Conservation (phyloP, 2,329 filamentous ascomycete genomes). For the Penicillium nordicum region DNA sequence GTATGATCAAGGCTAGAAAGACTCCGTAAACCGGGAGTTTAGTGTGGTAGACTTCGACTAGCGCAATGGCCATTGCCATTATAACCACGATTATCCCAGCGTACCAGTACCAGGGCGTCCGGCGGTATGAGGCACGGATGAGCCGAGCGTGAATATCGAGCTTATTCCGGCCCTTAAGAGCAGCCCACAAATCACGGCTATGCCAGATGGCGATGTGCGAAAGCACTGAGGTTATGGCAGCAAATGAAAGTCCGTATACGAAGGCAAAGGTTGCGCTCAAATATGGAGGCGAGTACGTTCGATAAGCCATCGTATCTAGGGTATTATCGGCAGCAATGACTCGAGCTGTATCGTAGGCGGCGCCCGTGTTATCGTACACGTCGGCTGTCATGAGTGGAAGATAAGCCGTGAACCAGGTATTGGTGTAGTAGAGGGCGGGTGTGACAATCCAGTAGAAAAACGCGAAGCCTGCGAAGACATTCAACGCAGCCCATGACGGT, state of each 20-base stretch:
- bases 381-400: constrained; percentile 29
- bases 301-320: constrained; percentile 59
- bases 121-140: constrained; percentile 37
- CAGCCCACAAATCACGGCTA: constrained; percentile 27
- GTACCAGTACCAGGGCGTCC: constrained; percentile 46
- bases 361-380: constrained; percentile 45
- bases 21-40: constrained; percentile 45
- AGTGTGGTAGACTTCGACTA: constrained; percentile 44
- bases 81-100: constrained; percentile 34
- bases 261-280: constrained; percentile 56
- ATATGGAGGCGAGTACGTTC: constrained; percentile 62
- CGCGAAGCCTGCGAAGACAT: constrained; percentile 39
- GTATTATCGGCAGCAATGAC: constrained; percentile 53
- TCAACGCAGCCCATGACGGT: constrained; percentile 39
- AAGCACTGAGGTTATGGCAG: constrained; percentile 55
- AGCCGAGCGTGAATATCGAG: constrained; percentile 43
- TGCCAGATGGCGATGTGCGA: constrained; percentile 32
- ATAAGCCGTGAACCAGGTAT: constrained; percentile 29
- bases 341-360: constrained; percentile 55
- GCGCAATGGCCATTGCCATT: constrained; percentile 28
- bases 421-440: constrained; percentile 33
- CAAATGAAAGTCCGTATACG: constrained; percentile 59
- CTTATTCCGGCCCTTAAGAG: constrained; percentile 35
- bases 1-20: constrained; percentile 42
- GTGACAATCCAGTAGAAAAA: constrained; percentile 37